Percentiles rank a stretch among this genome's conserved stretches.
These are phyloP conservation scores for Tylopilus intermedius DNA, from an alignment of 768 basidiomycete genomes.

Conservation along the genomic window DNA sequence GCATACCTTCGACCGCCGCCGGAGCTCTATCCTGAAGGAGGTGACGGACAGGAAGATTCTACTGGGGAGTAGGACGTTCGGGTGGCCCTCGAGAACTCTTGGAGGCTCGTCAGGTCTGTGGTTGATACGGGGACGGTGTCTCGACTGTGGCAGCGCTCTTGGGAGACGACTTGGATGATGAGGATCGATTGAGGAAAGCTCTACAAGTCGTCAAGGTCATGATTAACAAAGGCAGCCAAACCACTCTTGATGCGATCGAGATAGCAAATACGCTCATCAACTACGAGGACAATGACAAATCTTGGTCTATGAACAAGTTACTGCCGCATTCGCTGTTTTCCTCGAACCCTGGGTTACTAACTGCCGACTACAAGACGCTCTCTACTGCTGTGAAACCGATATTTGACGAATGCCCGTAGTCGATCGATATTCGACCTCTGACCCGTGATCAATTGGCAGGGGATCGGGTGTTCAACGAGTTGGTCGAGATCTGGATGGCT, in stretches of 20 bases:
- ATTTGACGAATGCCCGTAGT: conserved; percentile 48
- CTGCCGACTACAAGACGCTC: conserved; percentile 46
- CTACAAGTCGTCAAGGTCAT: conserved; percentile 52
- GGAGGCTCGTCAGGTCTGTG: conserved; percentile 48
- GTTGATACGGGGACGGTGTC: conserved; percentile 58
- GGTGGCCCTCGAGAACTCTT: conserved; percentile 34
- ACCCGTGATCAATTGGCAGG: conserved; percentile 51
- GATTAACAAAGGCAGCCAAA: conserved; percentile 48
- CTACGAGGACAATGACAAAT: conserved; percentile 29
- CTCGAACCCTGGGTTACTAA: conserved; percentile 51
- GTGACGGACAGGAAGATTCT: conserved; percentile 16
- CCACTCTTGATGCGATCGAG: conserved; percentile 53
- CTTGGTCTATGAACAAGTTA: conserved; percentile 46
- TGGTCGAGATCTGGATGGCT: conserved; percentile 53
- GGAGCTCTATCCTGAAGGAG: conserved; percentile 18
- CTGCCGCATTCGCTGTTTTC: conserved; percentile 53
- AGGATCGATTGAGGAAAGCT: conserved; percentile 39
- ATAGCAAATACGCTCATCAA: conserved; percentile 40
- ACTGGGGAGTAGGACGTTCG: conserved; percentile 24
- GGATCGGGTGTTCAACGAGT: conserved; percentile 47
- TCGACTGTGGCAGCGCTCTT: conserved; percentile 54
- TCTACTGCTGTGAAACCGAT: conserved; percentile 46
- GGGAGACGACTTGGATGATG: conserved; percentile 36
- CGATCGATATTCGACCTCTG: conserved; percentile 54
- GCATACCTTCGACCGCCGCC: conserved; percentile 55